Evolutionary conservation across 2,329 filamentous ascomycete species (phyloP).

Genomic region (Trichocomaceae sp.): DNA sequence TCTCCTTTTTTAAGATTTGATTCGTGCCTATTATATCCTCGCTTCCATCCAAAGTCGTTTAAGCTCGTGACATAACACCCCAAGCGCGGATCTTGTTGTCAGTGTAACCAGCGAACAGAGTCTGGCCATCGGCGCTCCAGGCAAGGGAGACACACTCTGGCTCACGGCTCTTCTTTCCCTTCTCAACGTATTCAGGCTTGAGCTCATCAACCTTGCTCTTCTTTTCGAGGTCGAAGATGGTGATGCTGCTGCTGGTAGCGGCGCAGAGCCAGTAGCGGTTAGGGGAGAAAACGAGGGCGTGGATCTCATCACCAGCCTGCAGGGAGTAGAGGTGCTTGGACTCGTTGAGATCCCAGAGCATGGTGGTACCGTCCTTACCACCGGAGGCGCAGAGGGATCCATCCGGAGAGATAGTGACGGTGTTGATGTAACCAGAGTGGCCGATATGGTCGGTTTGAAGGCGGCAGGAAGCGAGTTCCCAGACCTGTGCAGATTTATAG

Average conservation of each 20-base stretch:
- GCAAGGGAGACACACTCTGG: slow-evolving; percentile 96
- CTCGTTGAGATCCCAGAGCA: slow-evolving; percentile 99
- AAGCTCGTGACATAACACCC: slow-evolving; percentile 95
- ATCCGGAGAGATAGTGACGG: slow-evolving; percentile 99
- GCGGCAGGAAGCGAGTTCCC: slow-evolving; percentile 98
- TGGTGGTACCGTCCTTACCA: slow-evolving; percentile 99
- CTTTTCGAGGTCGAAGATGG: slow-evolving; percentile 99
- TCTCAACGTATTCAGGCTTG: slow-evolving; percentile 93
- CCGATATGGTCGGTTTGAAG: slow-evolving; percentile 99
- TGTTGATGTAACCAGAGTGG: slow-evolving; percentile 99
- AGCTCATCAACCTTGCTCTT: slow-evolving; percentile 99
- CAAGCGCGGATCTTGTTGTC: slow-evolving; percentile 98
- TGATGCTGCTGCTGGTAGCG: slow-evolving; percentile 94
- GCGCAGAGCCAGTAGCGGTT: slow-evolving; percentile 99
- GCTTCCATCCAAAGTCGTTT: slow-evolving; percentile 32
- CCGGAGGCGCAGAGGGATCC: slow-evolving; percentile 98
- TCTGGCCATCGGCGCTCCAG: slow-evolving; percentile 98
- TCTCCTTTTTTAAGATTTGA: background rate
- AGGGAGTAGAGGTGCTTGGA: slow-evolving; percentile 99
- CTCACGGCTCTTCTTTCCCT: slow-evolving; percentile 98
- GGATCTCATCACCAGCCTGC: slow-evolving; percentile 99
- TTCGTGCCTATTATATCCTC: slow-evolving; percentile 2
- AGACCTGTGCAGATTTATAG: slow-evolving; percentile 60
- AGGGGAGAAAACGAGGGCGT: slow-evolving; percentile 99
- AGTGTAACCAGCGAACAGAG: slow-evolving; percentile 98